Conservation (phyloP, 768 basidiomycete genomes). For the Suillus subluteus region DNA sequence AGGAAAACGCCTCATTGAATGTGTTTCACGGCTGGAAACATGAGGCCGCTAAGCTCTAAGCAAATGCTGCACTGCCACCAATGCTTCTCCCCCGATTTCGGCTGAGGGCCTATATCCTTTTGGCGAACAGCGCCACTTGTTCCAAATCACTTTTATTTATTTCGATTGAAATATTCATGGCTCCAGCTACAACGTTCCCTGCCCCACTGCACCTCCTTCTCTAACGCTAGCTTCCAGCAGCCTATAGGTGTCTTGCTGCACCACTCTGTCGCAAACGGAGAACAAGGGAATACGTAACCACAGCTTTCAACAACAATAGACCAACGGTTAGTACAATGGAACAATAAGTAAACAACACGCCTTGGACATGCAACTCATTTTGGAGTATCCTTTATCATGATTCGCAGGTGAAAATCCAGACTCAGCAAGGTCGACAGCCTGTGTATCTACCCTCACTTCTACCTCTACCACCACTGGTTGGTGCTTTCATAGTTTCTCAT, state of each 20-base stretch:
- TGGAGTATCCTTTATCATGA: conserved; percentile 26
- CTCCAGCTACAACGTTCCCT: not conserved
- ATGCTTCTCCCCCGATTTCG: not conserved
- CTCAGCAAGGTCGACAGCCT: conserved; percentile 28
- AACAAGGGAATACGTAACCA: conserved; percentile 27
- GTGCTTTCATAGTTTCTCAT: conserved; percentile 45
- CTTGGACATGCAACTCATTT: conserved; percentile 29
- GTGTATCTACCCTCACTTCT: conserved; percentile 27
- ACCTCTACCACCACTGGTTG: conserved; percentile 12
- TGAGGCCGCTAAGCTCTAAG: not conserved
- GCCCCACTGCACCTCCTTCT: not conserved
- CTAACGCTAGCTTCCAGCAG: not conserved
- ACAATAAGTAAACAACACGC: conserved; percentile 28
- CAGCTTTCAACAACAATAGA: conserved; percentile 34
- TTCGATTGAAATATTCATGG: conserved; percentile 1
- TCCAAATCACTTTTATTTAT: not conserved
- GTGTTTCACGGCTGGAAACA: not conserved
- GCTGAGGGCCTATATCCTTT: not conserved
- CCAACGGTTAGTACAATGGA: conserved; percentile 34
- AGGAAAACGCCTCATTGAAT: not conserved
- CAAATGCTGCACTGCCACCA: not conserved
- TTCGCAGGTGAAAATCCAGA: conserved; percentile 11
- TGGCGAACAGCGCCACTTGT: not conserved
- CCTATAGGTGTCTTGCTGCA: not conserved
- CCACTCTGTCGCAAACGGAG: conserved; percentile 7